A percentile compares a stretch with the other conserved stretches of the same genome.
These are phyloP conservation scores for Calocera cornea DNA, from an alignment of 768 basidiomycete species.

Conservation along the genomic window DNA sequence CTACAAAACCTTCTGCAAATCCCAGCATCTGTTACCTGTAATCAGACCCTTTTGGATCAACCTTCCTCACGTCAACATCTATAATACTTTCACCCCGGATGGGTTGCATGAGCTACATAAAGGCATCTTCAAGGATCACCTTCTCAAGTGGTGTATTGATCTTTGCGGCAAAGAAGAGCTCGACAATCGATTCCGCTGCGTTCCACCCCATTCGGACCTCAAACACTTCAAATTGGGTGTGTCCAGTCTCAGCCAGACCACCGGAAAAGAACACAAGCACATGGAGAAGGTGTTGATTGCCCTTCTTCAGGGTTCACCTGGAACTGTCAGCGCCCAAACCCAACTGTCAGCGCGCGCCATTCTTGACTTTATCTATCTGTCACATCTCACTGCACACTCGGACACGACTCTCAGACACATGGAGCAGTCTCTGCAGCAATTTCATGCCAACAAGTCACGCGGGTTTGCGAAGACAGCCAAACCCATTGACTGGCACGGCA, in stretches of 20 bases:
- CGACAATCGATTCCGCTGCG: conserved; percentile 7
- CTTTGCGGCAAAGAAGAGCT: conserved; percentile 4
- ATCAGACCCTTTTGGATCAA: conserved; percentile 17
- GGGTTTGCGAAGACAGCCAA: not conserved
- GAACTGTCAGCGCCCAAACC: not conserved
- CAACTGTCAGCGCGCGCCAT: conserved; percentile 7
- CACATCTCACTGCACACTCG: conserved; percentile 13
- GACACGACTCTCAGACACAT: not conserved
- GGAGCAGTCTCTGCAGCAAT: not conserved
- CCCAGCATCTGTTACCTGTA: too few relatives aligned
- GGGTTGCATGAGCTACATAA: conserved; percentile 16
- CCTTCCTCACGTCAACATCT: conserved; percentile 13
- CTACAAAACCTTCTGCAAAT: too few relatives aligned
- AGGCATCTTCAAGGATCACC: conserved; percentile 11
- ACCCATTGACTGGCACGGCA: not conserved
- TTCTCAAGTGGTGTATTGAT: conserved; percentile 4
- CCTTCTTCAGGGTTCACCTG: too few relatives aligned
- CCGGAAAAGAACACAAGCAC: too few relatives aligned
- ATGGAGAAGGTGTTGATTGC: too few relatives aligned
- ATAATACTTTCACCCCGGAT: conserved; percentile 13
- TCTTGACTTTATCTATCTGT: conserved; percentile 22
- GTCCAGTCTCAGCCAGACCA: conserved; percentile 5
- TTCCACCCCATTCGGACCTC: conserved; percentile 8
- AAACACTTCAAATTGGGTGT: conserved; percentile 14
- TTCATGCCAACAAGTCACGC: not conserved